Evolutionary conservation across 73 alveolate genomes (phyloP).

Genomic region (Tetrahymena borealis): DNA sequence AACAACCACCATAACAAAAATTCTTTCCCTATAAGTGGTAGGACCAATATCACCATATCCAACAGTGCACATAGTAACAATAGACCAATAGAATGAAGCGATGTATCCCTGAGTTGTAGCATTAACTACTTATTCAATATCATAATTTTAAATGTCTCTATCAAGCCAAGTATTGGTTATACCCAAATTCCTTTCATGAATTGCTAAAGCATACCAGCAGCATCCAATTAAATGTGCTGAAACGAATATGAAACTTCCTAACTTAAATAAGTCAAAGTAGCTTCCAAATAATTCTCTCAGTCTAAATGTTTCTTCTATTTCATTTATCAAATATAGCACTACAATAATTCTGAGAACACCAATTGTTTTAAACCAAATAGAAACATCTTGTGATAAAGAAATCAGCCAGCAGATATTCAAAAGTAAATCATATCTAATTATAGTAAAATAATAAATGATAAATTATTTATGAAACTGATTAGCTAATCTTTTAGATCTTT

Average conservation of each 20-base stretch:
- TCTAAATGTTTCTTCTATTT: neutral
- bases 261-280: neutral
- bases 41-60: constrained; percentile 73
- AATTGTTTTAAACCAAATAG: neutral
- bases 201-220: neutral
- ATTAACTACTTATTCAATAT: neutral
- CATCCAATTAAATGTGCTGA: neutral
- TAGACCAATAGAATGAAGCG: constrained; percentile 55
- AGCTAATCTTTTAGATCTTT: neutral
- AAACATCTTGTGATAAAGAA: neutral
- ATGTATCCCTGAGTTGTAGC: constrained; percentile 26
- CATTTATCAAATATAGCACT: neutral
- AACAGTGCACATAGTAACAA: constrained; percentile 61
- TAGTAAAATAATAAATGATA: too few species aligned
- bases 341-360: neutral
- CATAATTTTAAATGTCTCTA: neutral
- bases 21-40: constrained; percentile 37
- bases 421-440: neutral
- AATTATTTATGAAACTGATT: too few species aligned
- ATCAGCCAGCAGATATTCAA: neutral
- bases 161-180: neutral
- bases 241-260: neutral
- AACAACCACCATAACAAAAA: constrained; percentile 38
- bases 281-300: neutral
- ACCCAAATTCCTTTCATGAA: neutral